phyloP scores from a whole-genome alignment of 2,329 filamentous ascomycete genomes.

The Colletotrichum tropicale region DNA sequence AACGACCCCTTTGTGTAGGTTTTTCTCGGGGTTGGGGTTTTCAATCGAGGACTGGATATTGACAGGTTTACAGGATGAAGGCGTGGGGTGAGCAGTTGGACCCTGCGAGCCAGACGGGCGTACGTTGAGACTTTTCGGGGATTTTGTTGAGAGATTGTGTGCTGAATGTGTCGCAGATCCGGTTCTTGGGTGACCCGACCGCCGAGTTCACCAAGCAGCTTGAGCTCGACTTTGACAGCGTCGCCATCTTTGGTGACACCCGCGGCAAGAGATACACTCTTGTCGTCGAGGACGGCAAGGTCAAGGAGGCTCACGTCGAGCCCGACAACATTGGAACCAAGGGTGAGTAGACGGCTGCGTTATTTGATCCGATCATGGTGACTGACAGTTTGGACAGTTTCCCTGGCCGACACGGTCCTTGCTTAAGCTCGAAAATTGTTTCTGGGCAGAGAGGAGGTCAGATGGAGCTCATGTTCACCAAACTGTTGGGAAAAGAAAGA shows the following conservation, averaged over 20 bases:
- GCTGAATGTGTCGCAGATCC: conserved; percentile 63
- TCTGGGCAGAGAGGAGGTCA: not conserved
- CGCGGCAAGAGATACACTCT: conserved; percentile 90
- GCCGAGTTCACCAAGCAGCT: conserved; percentile 82
- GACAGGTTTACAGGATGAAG: conserved; percentile 71
- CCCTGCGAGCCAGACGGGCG: conserved; percentile 74
- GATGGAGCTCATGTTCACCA: not conserved
- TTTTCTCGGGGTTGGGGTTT: conserved; percentile 13
- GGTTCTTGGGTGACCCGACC: conserved; percentile 84
- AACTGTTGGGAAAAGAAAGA: not conserved
- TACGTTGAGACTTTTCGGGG: conserved; percentile 49
- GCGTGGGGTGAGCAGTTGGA: conserved; percentile 84
- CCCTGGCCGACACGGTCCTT: conserved; percentile 56
- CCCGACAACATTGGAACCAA: conserved; percentile 85
- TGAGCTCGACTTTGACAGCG: conserved; percentile 81
- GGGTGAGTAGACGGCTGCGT: conserved; percentile 54
- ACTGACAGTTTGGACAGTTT: conserved; percentile 37
- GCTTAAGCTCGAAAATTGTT: conserved; percentile 25
- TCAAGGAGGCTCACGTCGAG: conserved; percentile 82
- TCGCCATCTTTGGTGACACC: conserved; percentile 78
- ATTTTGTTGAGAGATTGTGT: not conserved
- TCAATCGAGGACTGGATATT: conserved; percentile 9
- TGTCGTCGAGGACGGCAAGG: conserved; percentile 82
- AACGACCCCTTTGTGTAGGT: conserved; percentile 94
- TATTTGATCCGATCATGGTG: not conserved